Evolutionary conservation across 1,139 yeast species (phyloP).

Genomic region (Yamadazyma spencermartinsiae): DNA sequence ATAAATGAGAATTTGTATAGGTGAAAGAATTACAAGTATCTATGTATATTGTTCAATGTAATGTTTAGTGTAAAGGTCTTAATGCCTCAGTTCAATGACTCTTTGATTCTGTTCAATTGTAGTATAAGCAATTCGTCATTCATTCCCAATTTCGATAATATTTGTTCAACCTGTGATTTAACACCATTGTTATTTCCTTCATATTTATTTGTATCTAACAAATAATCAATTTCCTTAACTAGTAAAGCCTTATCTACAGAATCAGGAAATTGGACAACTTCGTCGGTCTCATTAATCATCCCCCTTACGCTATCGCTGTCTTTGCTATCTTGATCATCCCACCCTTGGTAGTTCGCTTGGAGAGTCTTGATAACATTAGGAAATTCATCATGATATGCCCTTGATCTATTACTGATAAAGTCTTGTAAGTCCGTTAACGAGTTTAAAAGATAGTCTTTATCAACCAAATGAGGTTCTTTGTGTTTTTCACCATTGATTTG

Average conservation of each 20-base stretch:
- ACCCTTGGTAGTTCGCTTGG: conserved; percentile 12
- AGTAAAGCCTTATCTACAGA: conserved; percentile 17
- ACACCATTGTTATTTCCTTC: conserved; percentile 8
- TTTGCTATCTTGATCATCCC: conserved; percentile 16
- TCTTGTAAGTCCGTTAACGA: conserved; percentile 27
- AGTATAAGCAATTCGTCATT: conserved; percentile 25
- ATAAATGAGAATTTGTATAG: no score
- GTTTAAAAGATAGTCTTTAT: conserved; percentile 25
- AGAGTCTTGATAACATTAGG: conserved; percentile 25
- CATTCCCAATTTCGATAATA: conserved; percentile 19
- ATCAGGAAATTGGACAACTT: conserved; percentile 11
- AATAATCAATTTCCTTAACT: conserved; percentile 20
- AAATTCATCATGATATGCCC: conserved; percentile 30
- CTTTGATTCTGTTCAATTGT: conserved; percentile 24
- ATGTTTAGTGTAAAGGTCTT: no score
- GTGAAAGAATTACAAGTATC: no score
- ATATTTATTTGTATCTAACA: conserved; percentile 12
- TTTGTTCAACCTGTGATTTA: conserved; percentile 15
- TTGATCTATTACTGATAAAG: conserved; percentile 26
- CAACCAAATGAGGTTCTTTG: conserved; percentile 2
- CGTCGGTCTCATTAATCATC: conserved; percentile 12
- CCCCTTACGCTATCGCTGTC: conserved; percentile 27
- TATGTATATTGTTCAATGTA: no score
- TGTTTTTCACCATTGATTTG: conserved; percentile 3
- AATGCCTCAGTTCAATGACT: no score